A percentile compares a stretch with the other conserved stretches of the same genome.
Conservation (phyloP, 108 stramenopile species). For the Parietichytrium sp. region DNA sequence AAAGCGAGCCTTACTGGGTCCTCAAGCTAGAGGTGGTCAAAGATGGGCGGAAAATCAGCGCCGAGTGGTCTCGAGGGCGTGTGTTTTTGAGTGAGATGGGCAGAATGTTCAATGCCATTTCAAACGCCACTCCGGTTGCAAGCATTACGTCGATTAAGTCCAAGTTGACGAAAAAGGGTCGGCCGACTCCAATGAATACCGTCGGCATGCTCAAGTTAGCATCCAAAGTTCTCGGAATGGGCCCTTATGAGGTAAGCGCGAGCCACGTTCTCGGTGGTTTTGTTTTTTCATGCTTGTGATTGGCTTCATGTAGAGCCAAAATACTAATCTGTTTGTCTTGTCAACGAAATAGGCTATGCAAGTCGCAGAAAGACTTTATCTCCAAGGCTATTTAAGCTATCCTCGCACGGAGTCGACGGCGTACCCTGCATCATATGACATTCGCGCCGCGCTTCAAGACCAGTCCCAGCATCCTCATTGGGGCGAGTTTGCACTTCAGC, state of each 20-base stretch:
- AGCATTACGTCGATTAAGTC: too few species aligned
- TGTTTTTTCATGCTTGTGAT: too few species aligned
- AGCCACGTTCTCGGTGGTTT: too few species aligned
- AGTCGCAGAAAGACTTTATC: conserved; percentile 42
- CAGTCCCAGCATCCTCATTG: too few species aligned
- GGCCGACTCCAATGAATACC: conserved; percentile 39
- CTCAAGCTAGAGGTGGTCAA: too few species aligned
- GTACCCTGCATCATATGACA: conserved; percentile 42
- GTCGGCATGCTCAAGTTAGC: conserved; percentile 44
- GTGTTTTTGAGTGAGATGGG: too few species aligned
- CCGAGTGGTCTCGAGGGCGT: not conserved
- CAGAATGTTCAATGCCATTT: too few species aligned
- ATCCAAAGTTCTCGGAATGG: conserved; percentile 44
- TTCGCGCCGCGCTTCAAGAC: conserved; percentile 26
- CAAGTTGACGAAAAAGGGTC: not conserved
- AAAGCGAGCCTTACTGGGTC: conserved; percentile 85
- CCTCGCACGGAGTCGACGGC: conserved; percentile 48
- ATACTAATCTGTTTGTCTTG: too few species aligned
- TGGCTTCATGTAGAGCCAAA: too few species aligned
- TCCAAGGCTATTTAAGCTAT: conserved; percentile 41
- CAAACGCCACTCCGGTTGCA: too few species aligned
- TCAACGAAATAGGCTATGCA: conserved; percentile 39
- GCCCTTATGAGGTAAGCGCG: too few species aligned
- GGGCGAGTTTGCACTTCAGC: not conserved
- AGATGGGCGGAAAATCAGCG: not conserved